Evolutionary conservation across 2,329 filamentous ascomycete species (phyloP), one percentile per base, ranked within the genome.

Genomic region (Colletotrichum cereale): DNA sequence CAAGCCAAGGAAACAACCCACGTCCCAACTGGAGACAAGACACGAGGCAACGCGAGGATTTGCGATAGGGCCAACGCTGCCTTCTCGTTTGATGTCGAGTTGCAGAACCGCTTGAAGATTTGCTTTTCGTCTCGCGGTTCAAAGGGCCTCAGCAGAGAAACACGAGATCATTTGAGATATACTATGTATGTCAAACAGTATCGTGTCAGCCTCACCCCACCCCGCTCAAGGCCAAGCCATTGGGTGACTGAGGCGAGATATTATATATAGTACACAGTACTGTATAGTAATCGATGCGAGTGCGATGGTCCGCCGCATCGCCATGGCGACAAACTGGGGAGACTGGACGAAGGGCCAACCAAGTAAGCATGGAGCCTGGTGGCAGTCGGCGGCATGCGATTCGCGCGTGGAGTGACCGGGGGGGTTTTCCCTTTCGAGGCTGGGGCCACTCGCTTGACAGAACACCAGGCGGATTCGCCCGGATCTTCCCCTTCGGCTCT

Each of bases 111-210:
- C 26, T 44, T 53, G 44, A 58, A 48, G 36, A 38, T 21, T 42
- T 31, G 38, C n/a, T n/a, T n/a, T 26, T 53, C 44, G 21, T 34
- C 21, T 47, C 60, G 58, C 50, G 29, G 16, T 26, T n/a, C 14
- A 26, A 40, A 38, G 48, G 26, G 53, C 40, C 11, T 29, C 34
- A 38, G 50, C 24, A 50, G n/a, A 62, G 57, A 67, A 58, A 53
- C 36, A 38, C 40, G 47, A 52, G 53, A 69, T 53, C 63, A 66
- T 55, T 69, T 60, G 52, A 72, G 65, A 61, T 55, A 44, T 31
- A n/a, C n/a, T n/a, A n/a, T n/a, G n/a, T n/a, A 58, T 69, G 38
- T 60, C 65, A 55, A 53, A 61, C 47, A 60, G 11, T 29, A 11
- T 31, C n/a, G 57, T 55, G 44, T 55, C 29, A 14, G 52, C 36